Conservation (phyloP, 805 yeast genomes). For the Barnettozyma californica region DNA sequence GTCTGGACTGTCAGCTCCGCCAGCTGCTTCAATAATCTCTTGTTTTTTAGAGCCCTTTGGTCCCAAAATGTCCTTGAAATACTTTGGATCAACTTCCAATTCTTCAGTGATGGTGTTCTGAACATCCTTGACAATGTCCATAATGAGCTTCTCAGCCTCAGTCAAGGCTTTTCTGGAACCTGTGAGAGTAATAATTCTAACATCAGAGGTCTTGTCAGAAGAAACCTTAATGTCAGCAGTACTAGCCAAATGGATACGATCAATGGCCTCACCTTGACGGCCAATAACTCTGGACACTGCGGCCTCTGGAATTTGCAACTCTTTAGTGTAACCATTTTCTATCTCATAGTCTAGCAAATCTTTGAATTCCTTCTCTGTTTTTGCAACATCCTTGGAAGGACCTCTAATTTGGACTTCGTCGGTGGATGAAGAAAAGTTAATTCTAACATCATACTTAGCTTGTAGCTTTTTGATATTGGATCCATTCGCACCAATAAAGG, state of each 20-base stretch:
- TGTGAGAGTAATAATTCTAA: slow-evolving; percentile 59
- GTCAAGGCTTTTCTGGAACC: slow-evolving; percentile 77
- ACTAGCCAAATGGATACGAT: slow-evolving; percentile 62
- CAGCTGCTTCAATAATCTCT: slow-evolving; percentile 73
- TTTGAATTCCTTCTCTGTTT: slow-evolving; percentile 76
- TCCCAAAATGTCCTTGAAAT: slow-evolving; percentile 74
- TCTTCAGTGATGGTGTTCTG: slow-evolving; percentile 55
- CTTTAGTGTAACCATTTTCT: slow-evolving; percentile 70
- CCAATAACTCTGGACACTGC: slow-evolving; percentile 89
- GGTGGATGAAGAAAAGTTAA: slow-evolving; percentile 63
- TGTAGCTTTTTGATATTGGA: slow-evolving; percentile 76
- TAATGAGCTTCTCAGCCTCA: slow-evolving; percentile 61
- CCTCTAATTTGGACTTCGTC: slow-evolving; percentile 73
- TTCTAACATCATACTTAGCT: slow-evolving; percentile 78
- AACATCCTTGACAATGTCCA: slow-evolving; percentile 56
- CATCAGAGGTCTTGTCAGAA: slow-evolving; percentile 42
- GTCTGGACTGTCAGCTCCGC: slow-evolving; percentile 52
- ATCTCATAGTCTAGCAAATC: slow-evolving; percentile 82
- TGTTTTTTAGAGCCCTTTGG: slow-evolving; percentile 68
- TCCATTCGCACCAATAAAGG: slow-evolving; percentile 81
- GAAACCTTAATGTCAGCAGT: slow-evolving; percentile 43
- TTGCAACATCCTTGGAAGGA: slow-evolving; percentile 82
- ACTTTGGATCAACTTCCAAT: slow-evolving; percentile 65
- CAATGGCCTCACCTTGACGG: slow-evolving; percentile 77
- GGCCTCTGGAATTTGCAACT: slow-evolving; percentile 61